Conservation (phyloP, 305 asterid species). For the Solanum hybrid region DNA sequence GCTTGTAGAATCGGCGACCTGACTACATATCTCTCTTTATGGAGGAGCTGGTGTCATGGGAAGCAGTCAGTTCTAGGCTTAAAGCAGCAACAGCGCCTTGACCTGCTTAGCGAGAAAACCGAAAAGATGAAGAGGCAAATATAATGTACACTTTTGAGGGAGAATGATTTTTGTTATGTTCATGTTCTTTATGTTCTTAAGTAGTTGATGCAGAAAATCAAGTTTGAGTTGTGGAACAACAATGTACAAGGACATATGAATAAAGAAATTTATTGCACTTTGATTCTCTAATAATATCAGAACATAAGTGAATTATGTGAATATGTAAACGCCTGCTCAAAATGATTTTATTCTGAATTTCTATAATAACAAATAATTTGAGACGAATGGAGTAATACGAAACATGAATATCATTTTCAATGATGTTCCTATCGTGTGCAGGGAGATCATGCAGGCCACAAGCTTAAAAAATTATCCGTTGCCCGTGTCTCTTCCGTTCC, state of each 20-base stretch:
- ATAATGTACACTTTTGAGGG: constrained; percentile 26
- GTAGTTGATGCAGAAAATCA: neutral
- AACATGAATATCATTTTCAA: neutral
- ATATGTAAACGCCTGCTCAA: neutral
- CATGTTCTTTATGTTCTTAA: neutral
- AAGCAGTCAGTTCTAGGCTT: constrained; percentile 71
- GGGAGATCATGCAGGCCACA: neutral
- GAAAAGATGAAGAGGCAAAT: constrained; percentile 27
- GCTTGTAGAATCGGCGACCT: constrained; percentile 62
- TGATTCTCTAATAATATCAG: neutral
- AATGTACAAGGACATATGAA: no score
- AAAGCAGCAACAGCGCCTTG: constrained; percentile 52
- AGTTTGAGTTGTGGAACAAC: neutral
- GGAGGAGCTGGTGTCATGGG: constrained; percentile 97
- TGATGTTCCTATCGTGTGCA: neutral
- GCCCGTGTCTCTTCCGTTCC: neutral
- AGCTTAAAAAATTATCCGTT: neutral
- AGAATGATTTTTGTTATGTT: neutral
- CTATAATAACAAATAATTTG: neutral
- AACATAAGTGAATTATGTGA: neutral
- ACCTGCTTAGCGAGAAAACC: constrained; percentile 50
- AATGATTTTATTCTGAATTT: neutral
- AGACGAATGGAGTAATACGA: neutral
- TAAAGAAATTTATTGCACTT: neutral
- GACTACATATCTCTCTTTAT: constrained; percentile 67